Evolutionary conservation across 2,329 filamentous ascomycete genomes (phyloP).

Genomic region (Sphaerulina vaccinii): DNA sequence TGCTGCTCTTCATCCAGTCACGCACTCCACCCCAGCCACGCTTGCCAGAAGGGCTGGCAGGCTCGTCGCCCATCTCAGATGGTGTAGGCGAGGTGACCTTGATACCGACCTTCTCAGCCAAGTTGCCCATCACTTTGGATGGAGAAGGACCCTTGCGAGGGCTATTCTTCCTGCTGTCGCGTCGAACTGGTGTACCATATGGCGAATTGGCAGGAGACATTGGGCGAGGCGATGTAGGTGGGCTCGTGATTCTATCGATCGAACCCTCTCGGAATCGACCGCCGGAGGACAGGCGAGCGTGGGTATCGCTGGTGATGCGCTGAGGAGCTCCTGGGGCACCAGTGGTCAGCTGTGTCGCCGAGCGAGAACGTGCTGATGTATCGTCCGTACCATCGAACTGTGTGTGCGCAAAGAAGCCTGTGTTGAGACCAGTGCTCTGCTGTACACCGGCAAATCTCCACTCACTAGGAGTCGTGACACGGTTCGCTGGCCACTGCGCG

Average conservation of each 20-base stretch:
- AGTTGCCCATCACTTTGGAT: constrained; percentile 48
- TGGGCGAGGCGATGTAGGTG: constrained; percentile 24
- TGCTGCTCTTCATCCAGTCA: constrained; percentile 30
- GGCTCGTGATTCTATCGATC: constrained; percentile 29
- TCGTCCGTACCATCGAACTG: constrained; percentile 37
- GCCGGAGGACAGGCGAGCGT: constrained; percentile 10
- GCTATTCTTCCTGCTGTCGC: constrained; percentile 16
- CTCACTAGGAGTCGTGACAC: constrained; percentile 37
- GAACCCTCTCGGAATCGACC: constrained; percentile 31
- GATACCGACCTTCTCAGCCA: constrained; percentile 48
- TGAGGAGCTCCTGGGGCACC: constrained; percentile 17
- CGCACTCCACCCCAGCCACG: constrained; percentile 37
- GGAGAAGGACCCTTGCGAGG: constrained; percentile 39
- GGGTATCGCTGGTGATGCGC: constrained; percentile 15
- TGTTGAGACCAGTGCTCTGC: constrained; percentile 34
- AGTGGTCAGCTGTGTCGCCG: constrained; percentile 18
- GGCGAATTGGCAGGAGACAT: constrained; percentile 27
- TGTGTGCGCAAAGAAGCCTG: constrained; percentile 35
- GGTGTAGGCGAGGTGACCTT: constrained; percentile 30
- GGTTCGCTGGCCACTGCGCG: constrained; percentile 27
- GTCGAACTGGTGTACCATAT: constrained; percentile 18
- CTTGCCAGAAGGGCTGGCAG: constrained; percentile 30
- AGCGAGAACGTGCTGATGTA: constrained; percentile 4
- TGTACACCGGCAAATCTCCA: constrained; percentile 36
- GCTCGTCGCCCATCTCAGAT: constrained; percentile 18